These are phyloP conservation scores for Trametes meyenii DNA, from an alignment of 768 basidiomycete genomes.

Conservation along the genomic window DNA sequence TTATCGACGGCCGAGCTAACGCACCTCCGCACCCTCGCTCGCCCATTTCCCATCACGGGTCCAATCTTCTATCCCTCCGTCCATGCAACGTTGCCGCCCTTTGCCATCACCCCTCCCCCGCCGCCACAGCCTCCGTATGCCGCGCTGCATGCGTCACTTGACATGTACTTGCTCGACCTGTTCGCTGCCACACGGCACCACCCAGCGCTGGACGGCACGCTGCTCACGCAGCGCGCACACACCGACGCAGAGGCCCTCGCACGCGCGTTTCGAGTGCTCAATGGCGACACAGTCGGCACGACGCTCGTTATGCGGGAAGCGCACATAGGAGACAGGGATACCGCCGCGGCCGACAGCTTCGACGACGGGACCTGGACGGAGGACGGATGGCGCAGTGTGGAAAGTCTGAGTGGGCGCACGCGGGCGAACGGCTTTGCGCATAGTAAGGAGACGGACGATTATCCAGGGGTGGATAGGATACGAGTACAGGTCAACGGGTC, in stretches of 20 bases:
- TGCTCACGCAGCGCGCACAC: slow-evolving; percentile 63
- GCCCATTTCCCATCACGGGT: slow-evolving; percentile 19
- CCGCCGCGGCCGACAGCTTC: slow-evolving; percentile 2
- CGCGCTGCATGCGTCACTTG: slow-evolving; percentile 52
- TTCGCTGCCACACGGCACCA: slow-evolving; percentile 77
- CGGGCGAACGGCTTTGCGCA: slow-evolving; percentile 13
- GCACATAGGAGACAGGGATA: slow-evolving; percentile 13
- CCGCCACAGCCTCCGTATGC: slow-evolving; percentile 34
- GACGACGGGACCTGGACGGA: slow-evolving; percentile 14
- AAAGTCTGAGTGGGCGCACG: slow-evolving; percentile 20
- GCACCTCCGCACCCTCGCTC: slow-evolving; percentile 33
- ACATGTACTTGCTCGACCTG: slow-evolving; percentile 70
- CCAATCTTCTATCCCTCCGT: slow-evolving; percentile 20
- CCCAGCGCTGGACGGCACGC: slow-evolving; percentile 64
- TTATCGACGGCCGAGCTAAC: slow-evolving; percentile 34
- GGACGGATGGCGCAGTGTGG: slow-evolving; percentile 23
- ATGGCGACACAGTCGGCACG: slow-evolving; percentile 60
- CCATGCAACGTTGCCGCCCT: slow-evolving; percentile 1
- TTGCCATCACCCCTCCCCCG: slow-evolving; percentile 4
- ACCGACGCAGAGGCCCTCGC: slow-evolving; percentile 69
- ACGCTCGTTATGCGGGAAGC: slow-evolving; percentile 47
- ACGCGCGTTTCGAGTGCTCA: slow-evolving; percentile 67
- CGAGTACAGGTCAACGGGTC: slow-evolving; percentile 7
- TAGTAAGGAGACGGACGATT: neutral
- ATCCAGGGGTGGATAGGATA: neutral